Evolutionary conservation across 108 stramenopile species (phyloP), one percentile per base, ranked within the genome.

Genomic region (Stephanodiscus minutulus): DNA sequence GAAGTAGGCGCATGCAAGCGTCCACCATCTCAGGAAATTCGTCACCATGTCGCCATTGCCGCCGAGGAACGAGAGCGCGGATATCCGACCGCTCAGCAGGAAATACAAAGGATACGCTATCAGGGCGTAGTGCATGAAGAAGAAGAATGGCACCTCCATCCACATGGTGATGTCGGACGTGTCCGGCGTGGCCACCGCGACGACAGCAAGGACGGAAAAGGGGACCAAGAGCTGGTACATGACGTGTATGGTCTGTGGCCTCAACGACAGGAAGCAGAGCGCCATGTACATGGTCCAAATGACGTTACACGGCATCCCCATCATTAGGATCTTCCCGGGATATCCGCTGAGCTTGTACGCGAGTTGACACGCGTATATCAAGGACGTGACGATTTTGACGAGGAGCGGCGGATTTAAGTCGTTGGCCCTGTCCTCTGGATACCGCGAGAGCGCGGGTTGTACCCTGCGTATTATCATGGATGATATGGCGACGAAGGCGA

Each of bases 241-340:
- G 24, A 81, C 50, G 48, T 77, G 70, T 65, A 71, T 76, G 15
- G 80, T 66, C 24, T 76, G 74, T 7, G 72, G 63, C 31, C 25
- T 44, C 17, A 77, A 17, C n/a, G 76, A 72, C 47, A 50, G 43
- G 49, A 78, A 78, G 49, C 74, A 75, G 12, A 76, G 43, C 7
- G 66, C 56, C 25, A 65, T 44, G 66, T 67, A 74, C 73, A 82
- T 64, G 2, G 73, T 78, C 81, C 81, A 82, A 10, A 78, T 31
- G 9, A 76, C 74, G 55, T 82, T 82, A 25, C 81, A 82, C 5
- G 81, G 81, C 81, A 82, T 82, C 1, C 29, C 59, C 73, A 82
- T 77, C 27, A 82, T 53, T 0, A 78, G 55, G 0, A 82, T 46
- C 47, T 82, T 82, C 22, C 81, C 81, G 13, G 77, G 77, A 49